A percentile compares a stretch with the other conserved stretches of the same genome.
phyloP scores from a whole-genome alignment of 116 monocot genomes.

The Posidonia oceanica region DNA sequence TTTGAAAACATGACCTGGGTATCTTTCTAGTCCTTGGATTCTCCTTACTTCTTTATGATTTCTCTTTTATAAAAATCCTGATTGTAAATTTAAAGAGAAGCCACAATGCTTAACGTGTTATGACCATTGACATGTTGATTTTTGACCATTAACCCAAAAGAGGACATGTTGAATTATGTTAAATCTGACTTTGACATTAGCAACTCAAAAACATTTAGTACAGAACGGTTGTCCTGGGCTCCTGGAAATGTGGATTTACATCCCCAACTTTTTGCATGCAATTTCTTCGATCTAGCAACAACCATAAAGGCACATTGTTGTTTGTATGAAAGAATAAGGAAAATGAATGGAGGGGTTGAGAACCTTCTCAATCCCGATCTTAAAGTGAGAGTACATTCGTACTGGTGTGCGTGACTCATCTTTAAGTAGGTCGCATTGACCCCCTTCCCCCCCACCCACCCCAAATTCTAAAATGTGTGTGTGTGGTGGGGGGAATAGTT shows the following conservation, averaged over 20 bases:
- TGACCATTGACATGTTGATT: neutral
- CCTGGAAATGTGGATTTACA: neutral
- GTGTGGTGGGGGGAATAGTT: too few relatives aligned
- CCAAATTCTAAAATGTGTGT: too few relatives aligned
- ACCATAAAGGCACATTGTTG: too few relatives aligned
- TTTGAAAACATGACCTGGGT: slow-evolving; percentile 77
- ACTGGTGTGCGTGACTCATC: too few relatives aligned
- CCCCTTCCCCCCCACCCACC: too few relatives aligned
- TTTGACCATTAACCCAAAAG: neutral
- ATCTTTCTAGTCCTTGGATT: slow-evolving; percentile 10
- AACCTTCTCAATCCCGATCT: too few relatives aligned
- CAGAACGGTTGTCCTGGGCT: neutral
- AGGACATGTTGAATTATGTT: neutral
- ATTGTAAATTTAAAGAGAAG: neutral
- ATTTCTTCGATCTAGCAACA: neutral
- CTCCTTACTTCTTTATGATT: neutral
- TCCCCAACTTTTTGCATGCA: neutral
- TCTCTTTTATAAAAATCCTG: neutral
- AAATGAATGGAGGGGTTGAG: too few relatives aligned
- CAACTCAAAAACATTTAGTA: too few relatives aligned
- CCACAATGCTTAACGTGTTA: neutral
- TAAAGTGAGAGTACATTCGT: too few relatives aligned
- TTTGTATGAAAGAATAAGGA: too few relatives aligned
- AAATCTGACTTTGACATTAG: neutral
- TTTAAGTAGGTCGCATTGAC: too few relatives aligned